Conservation (phyloP, 1,139 yeast species). For the Yamadazyma songkhlaensis region DNA sequence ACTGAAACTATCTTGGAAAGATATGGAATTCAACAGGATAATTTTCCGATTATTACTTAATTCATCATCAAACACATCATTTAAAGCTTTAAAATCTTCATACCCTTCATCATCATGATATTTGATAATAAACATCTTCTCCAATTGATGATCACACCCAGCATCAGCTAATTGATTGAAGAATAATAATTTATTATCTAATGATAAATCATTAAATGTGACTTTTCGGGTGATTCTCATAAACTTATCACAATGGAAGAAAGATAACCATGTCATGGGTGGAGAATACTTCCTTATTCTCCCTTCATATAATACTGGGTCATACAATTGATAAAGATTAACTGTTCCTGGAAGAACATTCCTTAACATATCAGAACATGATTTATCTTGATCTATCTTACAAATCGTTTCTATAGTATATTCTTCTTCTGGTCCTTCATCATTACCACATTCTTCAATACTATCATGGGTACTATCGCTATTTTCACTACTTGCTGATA, state of each 20-base stretch:
- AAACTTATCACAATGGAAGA: slow-evolving; percentile 3
- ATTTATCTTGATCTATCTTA: background rate
- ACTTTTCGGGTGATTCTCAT: slow-evolving; percentile 1
- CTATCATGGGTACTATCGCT: background rate
- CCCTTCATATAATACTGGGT: slow-evolving; percentile 5
- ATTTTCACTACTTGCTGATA: background rate
- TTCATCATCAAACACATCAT: slow-evolving; percentile 3
- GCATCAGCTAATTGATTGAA: slow-evolving; percentile 9
- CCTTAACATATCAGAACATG: background rate
- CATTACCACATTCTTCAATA: background rate
- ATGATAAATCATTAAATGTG: slow-evolving; percentile 1
- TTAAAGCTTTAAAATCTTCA: slow-evolving; percentile 8
- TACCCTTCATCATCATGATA: slow-evolving; percentile 13
- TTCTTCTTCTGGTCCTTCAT: background rate
- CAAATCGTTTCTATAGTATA: background rate
- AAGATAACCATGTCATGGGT: slow-evolving; percentile 10
- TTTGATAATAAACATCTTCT: slow-evolving; percentile 8
- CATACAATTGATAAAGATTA: slow-evolving; percentile 7
- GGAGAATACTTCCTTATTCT: slow-evolving; percentile 7
- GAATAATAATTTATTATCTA: slow-evolving; percentile 6
- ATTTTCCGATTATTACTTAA: slow-evolving; percentile 3
- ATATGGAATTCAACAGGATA: slow-evolving; percentile 5
- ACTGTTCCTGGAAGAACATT: background rate
- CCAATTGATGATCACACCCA: slow-evolving; percentile 5
- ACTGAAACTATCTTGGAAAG: background rate